Conservation (phyloP, 371 early-diverging fungal species). For the Rhizopus sp. region DNA sequence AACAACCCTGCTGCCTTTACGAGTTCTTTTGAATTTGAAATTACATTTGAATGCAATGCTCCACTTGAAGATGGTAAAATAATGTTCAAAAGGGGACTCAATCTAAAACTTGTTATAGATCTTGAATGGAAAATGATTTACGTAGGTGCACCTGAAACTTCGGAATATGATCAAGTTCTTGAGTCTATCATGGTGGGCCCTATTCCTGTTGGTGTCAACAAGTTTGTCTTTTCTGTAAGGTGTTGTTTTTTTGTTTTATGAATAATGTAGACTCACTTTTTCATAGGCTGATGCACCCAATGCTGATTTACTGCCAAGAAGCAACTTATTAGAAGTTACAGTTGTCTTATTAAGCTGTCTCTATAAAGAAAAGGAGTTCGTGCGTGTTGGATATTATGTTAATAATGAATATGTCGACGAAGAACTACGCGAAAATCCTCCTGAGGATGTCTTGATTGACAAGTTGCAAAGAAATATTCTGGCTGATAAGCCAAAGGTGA, state of each 20-base stretch:
- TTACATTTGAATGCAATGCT: conserved; percentile 94
- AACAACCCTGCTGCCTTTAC: conserved; percentile 83
- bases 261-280: neutral
- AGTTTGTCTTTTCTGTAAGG: conserved; percentile 87
- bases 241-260: neutral
- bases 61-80: conserved; percentile 79
- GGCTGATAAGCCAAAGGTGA: conserved; percentile 94
- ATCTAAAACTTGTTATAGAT: conserved; percentile 57
- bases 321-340: conserved; percentile 85
- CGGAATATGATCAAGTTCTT: conserved; percentile 88
- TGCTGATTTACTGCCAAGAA: conserved; percentile 69
- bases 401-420: conserved; percentile 90
- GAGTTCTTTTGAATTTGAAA: conserved; percentile 88
- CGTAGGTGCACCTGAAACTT: conserved; percentile 86
- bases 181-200: conserved; percentile 97
- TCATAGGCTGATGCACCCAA: conserved; percentile 73
- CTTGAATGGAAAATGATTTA: conserved; percentile 96
- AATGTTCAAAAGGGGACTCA: neutral
- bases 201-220: conserved; percentile 94
- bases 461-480: conserved; percentile 84
- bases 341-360: conserved; percentile 89
- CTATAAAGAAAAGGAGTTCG: conserved; percentile 89
- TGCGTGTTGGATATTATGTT: conserved; percentile 95
- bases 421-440: conserved; percentile 41
- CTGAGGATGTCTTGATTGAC: conserved; percentile 58